phyloP scores from a whole-genome alignment of 306 rosid species.

The Mucuna pruriens region DNA sequence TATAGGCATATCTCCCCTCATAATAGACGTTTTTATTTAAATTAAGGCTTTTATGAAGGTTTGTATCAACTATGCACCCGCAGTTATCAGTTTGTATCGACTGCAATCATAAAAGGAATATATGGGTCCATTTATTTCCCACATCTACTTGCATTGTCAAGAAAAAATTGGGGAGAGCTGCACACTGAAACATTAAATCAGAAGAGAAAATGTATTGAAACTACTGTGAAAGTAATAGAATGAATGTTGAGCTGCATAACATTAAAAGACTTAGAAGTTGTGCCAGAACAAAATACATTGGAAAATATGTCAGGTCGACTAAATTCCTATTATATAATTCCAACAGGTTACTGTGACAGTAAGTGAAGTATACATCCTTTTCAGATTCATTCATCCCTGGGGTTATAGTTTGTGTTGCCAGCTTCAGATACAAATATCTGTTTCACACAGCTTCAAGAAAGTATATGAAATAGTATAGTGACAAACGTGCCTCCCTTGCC shows the following conservation, averaged over 20 bases:
- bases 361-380: no score
- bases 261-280: slow-evolving; percentile 39
- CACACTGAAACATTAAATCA: slow-evolving; percentile 43
- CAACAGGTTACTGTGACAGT: no score
- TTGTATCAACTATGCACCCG: slow-evolving; percentile 12
- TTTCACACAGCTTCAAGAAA: no score
- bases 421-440: no score
- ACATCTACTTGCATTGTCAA: background rate
- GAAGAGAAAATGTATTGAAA: slow-evolving; percentile 44
- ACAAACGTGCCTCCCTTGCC: no score
- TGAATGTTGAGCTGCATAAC: slow-evolving; percentile 51
- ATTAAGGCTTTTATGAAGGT: background rate
- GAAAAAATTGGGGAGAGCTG: slow-evolving; percentile 45
- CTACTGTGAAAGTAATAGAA: slow-evolving; percentile 67
- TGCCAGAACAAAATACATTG: slow-evolving; percentile 42
- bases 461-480: no score
- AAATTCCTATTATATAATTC: background rate
- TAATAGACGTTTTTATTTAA: slow-evolving; percentile 4
- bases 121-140: slow-evolving; percentile 8
- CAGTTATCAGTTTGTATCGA: slow-evolving; percentile 27
- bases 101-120: slow-evolving; percentile 3
- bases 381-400: no score
- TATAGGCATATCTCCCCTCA: background rate
- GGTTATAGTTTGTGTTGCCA: no score
- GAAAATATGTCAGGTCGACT: slow-evolving; percentile 28